A percentile compares a stretch with the other conserved stretches of the same genome.
Evolutionary conservation across 208 protist species (phyloP).

Genomic region (Leishmania braziliensis): DNA sequence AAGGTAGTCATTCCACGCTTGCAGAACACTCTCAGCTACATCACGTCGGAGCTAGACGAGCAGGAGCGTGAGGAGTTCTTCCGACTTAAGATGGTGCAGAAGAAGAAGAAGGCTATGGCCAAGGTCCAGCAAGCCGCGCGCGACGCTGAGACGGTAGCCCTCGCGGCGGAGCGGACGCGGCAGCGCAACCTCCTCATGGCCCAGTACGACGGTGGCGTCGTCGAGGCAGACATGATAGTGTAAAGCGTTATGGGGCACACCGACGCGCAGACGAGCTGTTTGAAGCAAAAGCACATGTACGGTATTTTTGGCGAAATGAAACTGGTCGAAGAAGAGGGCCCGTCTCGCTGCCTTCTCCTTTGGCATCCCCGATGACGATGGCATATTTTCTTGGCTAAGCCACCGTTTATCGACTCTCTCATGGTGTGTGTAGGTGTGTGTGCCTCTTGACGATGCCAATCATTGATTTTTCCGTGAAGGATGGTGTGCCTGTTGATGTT

Average conservation of each 20-base stretch:
- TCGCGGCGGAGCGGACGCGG: slow-evolving; percentile 34
- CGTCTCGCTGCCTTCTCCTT: neutral
- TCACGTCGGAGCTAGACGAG: slow-evolving; percentile 99
- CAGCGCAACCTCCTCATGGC: slow-evolving; percentile 28
- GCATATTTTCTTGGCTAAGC: neutral
- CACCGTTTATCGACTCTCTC: neutral
- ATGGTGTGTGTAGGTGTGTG: neutral
- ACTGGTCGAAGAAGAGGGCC: neutral
- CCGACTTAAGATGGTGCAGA: slow-evolving; percentile 98
- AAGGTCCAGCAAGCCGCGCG: slow-evolving; percentile 39
- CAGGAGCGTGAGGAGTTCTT: slow-evolving; percentile 99
- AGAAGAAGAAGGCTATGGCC: slow-evolving; percentile 94
- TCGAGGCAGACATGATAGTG: slow-evolving; percentile 78
- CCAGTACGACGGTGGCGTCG: slow-evolving; percentile 43
- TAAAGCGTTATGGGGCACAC: slow-evolving; percentile 16
- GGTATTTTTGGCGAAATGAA: neutral
- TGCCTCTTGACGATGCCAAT: neutral
- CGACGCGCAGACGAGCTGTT: neutral
- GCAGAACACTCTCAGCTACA: slow-evolving; percentile 98
- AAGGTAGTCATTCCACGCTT: slow-evolving; percentile 98
- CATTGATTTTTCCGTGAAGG: neutral
- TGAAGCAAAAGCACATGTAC: neutral
- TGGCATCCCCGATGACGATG: neutral
- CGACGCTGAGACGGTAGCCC: slow-evolving; percentile 40
- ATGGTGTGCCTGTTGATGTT: neutral